Percentiles rank a stretch among this genome's conserved stretches.
Evolutionary conservation across 192 early-diverging fungal genomes (phyloP).

Genomic region (Coemansia sp.): DNA sequence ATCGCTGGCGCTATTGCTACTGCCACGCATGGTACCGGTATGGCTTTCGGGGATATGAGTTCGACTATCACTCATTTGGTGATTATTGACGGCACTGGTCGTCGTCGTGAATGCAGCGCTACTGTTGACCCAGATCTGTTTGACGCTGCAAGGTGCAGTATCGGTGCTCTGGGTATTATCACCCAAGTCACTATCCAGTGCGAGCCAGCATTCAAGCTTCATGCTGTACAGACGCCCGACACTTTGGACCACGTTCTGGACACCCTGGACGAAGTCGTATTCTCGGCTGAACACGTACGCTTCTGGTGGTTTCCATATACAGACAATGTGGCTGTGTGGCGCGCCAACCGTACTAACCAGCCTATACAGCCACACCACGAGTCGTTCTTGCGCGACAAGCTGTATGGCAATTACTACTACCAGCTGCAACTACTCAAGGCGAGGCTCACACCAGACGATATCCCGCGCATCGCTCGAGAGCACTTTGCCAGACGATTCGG

Average conservation of each 20-base stretch:
- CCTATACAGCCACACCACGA: conserved; percentile 15
- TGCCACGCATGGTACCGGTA: conserved; percentile 74
- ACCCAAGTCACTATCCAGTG: conserved; percentile 67
- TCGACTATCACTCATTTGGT: conserved; percentile 61
- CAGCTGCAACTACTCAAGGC: conserved; percentile 54
- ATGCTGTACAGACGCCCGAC: conserved; percentile 66
- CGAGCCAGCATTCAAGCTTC: conserved; percentile 67
- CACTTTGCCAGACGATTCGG: conserved; percentile 63
- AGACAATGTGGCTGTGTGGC: conserved; percentile 69
- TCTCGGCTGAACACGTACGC: conserved; percentile 74
- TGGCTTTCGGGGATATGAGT: conserved; percentile 63
- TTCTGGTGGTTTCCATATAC: conserved; percentile 82
- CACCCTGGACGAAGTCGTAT: conserved; percentile 55
- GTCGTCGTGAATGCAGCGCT: conserved; percentile 58
- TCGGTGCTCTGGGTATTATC: conserved; percentile 73
- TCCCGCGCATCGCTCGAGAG: conserved; percentile 41
- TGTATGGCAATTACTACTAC: conserved; percentile 5
- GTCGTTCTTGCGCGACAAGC: conserved; percentile 31
- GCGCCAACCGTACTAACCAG: conserved; percentile 62
- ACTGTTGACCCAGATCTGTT: conserved; percentile 59
- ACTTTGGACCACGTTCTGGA: conserved; percentile 61
- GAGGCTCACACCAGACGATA: conserved; percentile 20
- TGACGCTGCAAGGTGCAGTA: conserved; percentile 66
- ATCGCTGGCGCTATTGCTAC: conserved; percentile 74
- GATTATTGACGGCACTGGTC: conserved; percentile 62